Percentiles rank a stretch among this genome's conserved stretches.
Conservation (phyloP, 495 filamentous ascomycete genomes). For the Penicillium longicatenatum region DNA sequence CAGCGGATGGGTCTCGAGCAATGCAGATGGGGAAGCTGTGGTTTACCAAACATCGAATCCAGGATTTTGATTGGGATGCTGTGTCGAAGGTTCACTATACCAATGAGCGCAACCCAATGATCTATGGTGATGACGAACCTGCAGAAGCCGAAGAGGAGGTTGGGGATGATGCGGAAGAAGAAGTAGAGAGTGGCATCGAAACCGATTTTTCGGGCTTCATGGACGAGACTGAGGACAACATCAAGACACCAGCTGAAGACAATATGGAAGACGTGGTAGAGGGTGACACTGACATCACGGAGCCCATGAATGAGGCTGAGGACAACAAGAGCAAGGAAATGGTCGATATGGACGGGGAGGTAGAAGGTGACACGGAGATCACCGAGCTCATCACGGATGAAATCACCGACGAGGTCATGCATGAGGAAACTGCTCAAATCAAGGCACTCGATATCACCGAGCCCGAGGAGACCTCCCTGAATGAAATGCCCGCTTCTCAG, state of each 20-base stretch:
- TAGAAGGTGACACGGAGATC: not conserved
- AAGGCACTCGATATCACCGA: not conserved
- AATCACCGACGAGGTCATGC: too few relatives aligned
- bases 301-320: not conserved
- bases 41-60: not conserved
- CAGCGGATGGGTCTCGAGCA: not conserved
- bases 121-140: not conserved
- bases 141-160: not conserved
- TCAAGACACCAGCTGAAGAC: not conserved
- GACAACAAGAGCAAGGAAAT: not conserved
- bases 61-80: not conserved
- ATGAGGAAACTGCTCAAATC: not conserved
- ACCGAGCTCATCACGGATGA: not conserved
- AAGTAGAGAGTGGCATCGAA: not conserved
- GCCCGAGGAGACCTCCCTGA: not conserved
- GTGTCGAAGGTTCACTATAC: not conserved
- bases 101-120: not conserved
- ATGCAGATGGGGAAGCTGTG: not conserved
- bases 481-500: not conserved
- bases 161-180: not conserved
- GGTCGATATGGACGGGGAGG: not conserved
- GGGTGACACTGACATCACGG: too few relatives aligned
- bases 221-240: not conserved
- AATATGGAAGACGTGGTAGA: not conserved
- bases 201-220: not conserved